Percentiles rank a stretch among this genome's conserved stretches.
These are phyloP conservation scores for Berberis vulgaris DNA, from an alignment of 164 flowering plant genomes.

Conservation along the genomic window DNA sequence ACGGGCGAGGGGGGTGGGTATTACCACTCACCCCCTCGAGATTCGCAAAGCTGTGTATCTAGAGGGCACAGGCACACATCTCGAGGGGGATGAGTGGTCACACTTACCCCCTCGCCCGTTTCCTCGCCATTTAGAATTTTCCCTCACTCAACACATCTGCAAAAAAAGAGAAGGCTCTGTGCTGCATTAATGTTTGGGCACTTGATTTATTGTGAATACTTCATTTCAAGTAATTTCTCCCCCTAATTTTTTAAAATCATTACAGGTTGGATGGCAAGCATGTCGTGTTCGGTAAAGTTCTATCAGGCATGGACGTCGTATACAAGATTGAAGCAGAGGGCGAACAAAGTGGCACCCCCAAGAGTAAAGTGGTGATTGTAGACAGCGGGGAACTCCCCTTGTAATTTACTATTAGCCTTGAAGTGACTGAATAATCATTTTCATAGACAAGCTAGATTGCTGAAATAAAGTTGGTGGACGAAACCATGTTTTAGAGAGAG, in stretches of 20 bases:
- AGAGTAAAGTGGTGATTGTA: slow-evolving; percentile 43
- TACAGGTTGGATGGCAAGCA: slow-evolving; percentile 91
- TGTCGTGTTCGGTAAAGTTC: slow-evolving; percentile 92
- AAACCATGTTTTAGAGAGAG: too few species aligned
- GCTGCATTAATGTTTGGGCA: too few species aligned
- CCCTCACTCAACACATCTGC: too few species aligned
- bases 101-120: too few species aligned
- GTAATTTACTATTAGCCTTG: slow-evolving; percentile 2
- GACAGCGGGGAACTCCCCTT: slow-evolving; percentile 71
- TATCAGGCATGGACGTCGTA: slow-evolving; percentile 90
- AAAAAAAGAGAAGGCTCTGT: too few species aligned
- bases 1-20: too few species aligned
- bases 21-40: too few species aligned
- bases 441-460: not conserved
- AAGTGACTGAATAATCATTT: not conserved
- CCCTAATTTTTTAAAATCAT: not conserved
- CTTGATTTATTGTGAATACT: not conserved
- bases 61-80: too few species aligned
- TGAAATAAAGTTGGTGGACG: too few species aligned
- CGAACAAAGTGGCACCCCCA: slow-evolving; percentile 60
- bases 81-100: too few species aligned
- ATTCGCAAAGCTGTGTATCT: too few species aligned
- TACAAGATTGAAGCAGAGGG: slow-evolving; percentile 83
- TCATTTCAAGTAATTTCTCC: not conserved
- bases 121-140: too few species aligned